These are phyloP conservation scores for Bathelium albidoporum DNA, from an alignment of 495 filamentous ascomycete species.

Conservation along the genomic window DNA sequence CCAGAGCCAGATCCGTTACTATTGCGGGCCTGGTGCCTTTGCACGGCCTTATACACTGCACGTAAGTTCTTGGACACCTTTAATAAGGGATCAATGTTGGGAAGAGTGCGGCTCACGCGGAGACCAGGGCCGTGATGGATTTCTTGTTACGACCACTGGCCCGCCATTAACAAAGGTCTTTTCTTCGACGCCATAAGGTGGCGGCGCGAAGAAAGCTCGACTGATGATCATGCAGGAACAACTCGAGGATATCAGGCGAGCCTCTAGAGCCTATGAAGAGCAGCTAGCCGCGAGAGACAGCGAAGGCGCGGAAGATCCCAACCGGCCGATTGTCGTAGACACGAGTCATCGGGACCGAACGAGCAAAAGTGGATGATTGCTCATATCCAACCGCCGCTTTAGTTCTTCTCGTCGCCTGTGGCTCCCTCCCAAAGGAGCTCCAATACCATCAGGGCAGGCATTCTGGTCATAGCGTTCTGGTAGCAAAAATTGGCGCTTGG, in stretches of 20 bases:
- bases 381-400: too few relatives aligned
- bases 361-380: background rate
- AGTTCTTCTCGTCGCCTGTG: too few relatives aligned
- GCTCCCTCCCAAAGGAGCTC: background rate
- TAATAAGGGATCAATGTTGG: background rate
- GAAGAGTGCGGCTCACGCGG: slow-evolving; percentile 11
- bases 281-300: slow-evolving; percentile 18
- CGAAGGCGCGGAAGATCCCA: slow-evolving; percentile 12
- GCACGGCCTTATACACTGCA: slow-evolving; percentile 26
- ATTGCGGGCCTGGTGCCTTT: slow-evolving; percentile 28
- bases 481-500: background rate
- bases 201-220: background rate
- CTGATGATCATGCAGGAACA: slow-evolving; percentile 18
- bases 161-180: slow-evolving; percentile 26
- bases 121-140: slow-evolving; percentile 26
- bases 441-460: background rate
- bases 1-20: slow-evolving; percentile 27
- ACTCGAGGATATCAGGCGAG: slow-evolving; percentile 25
- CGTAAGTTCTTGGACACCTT: slow-evolving; percentile 10
- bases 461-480: background rate
- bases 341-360: background rate
- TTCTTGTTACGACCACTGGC: slow-evolving; percentile 26
- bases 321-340: background rate
- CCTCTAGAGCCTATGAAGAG: slow-evolving; percentile 25
- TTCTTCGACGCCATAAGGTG: background rate